These are phyloP conservation scores for Scortechinia acanthostroma DNA, from an alignment of 2,329 filamentous ascomycete species.

Conservation along the genomic window DNA sequence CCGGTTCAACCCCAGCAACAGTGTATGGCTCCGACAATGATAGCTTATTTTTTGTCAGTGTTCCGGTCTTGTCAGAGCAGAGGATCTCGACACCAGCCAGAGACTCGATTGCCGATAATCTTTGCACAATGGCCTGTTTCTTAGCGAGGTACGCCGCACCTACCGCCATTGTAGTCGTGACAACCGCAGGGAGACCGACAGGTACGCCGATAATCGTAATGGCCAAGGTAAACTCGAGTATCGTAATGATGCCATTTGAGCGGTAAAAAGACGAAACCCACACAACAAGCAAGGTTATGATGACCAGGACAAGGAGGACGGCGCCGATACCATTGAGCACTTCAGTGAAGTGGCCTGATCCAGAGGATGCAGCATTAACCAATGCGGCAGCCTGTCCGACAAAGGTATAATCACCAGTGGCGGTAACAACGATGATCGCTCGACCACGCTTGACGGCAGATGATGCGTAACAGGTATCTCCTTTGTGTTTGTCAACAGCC, in stretches of 20 bases:
- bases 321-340: slow-evolving; percentile 83
- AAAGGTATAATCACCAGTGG: slow-evolving; percentile 83
- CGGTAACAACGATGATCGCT: slow-evolving; percentile 74
- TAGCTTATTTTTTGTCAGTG: slow-evolving; percentile 88
- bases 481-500: slow-evolving; percentile 79
- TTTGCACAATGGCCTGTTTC: slow-evolving; percentile 89
- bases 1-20: slow-evolving; percentile 72
- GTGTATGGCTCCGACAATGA: slow-evolving; percentile 80
- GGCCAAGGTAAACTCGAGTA: slow-evolving; percentile 77
- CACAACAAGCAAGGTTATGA: slow-evolving; percentile 73
- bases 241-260: slow-evolving; percentile 71
- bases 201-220: slow-evolving; percentile 89
- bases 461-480: slow-evolving; percentile 76
- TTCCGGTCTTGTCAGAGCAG: slow-evolving; percentile 91
- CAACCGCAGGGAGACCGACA: slow-evolving; percentile 85
- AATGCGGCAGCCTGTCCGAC: slow-evolving; percentile 83
- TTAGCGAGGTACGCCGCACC: slow-evolving; percentile 85
- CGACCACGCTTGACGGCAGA: slow-evolving; percentile 87
- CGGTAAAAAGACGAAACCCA: slow-evolving; percentile 87
- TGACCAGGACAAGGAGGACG: slow-evolving; percentile 71
- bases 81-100: slow-evolving; percentile 88
- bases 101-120: slow-evolving; percentile 85
- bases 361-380: slow-evolving; percentile 68
- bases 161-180: slow-evolving; percentile 91
- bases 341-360: slow-evolving; percentile 82